Conservation (phyloP, 805 yeast species). For the Saitoella complicata region DNA sequence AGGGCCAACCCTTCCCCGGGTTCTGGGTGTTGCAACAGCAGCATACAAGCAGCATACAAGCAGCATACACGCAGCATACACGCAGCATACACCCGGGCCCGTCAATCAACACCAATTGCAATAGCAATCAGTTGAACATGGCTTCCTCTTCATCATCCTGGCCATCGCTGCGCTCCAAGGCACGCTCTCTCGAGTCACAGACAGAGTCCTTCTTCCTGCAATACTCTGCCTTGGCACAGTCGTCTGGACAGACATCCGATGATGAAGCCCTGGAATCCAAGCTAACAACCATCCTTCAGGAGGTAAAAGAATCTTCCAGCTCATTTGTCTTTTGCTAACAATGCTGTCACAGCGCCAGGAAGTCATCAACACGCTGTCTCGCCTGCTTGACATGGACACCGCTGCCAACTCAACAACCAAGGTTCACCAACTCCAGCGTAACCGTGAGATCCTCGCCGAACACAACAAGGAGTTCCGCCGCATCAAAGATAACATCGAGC, state of each 20-base stretch:
- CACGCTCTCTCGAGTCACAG: conserved; percentile 54
- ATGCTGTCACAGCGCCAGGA: conserved; percentile 32
- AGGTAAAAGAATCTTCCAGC: conserved; percentile 17
- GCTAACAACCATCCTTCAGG: conserved; percentile 34
- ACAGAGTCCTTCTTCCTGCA: conserved; percentile 37
- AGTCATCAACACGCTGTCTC: conserved; percentile 32
- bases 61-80: too few relatives aligned
- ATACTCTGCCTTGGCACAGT: conserved; percentile 38
- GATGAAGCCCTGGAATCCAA: conserved; percentile 28
- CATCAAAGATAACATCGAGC: conserved; percentile 41
- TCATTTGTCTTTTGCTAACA: conserved; percentile 15
- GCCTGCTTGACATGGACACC: conserved; percentile 40
- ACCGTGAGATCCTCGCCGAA: conserved; percentile 57
- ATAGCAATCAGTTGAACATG: too few relatives aligned
- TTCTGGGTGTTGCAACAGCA: too few relatives aligned
- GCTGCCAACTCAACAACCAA: conserved; percentile 47
- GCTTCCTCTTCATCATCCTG: too few relatives aligned
- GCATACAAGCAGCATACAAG: too few relatives aligned
- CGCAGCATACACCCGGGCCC: too few relatives aligned
- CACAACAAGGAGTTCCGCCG: conserved; percentile 48
- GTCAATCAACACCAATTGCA: too few relatives aligned
- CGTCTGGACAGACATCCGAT: conserved; percentile 32
- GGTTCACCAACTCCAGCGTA: conserved; percentile 67
- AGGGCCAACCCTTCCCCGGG: too few relatives aligned
- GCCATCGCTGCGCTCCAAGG: conserved; percentile 38